phyloP scores from a whole-genome alignment of 2,329 filamentous ascomycete genomes.

The Meredithiella fracta region DNA sequence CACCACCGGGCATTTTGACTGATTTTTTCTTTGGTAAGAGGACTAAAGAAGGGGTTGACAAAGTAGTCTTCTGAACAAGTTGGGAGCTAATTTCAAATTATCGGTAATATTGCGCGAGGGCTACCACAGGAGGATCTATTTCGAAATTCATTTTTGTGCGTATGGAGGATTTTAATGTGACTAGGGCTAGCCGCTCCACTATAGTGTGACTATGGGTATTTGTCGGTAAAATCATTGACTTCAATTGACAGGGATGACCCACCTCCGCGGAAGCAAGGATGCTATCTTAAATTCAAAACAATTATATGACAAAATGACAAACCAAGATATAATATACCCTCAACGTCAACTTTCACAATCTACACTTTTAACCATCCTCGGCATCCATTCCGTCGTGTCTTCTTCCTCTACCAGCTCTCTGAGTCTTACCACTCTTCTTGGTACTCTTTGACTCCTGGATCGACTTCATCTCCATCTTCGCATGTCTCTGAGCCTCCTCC shows the following conservation, averaged over 20 bases:
- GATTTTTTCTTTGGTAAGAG: conserved; percentile 23
- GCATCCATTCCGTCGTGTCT: conserved; percentile 51
- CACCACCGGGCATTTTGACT: conserved; percentile 64
- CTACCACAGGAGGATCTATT: neutral
- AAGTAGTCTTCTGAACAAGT: conserved; percentile 5
- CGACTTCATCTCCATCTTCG: conserved; percentile 66
- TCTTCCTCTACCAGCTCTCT: conserved; percentile 26
- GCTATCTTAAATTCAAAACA: neutral
- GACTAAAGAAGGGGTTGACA: conserved; percentile 13
- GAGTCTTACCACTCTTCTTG: conserved; percentile 32
- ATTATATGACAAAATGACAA: neutral
- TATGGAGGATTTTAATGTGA: neutral
- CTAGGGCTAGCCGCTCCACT: conserved; percentile 8
- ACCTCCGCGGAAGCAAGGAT: no score
- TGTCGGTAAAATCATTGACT: neutral
- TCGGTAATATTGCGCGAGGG: conserved; percentile 7
- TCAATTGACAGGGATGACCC: no score
- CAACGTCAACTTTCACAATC: neutral
- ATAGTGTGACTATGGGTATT: conserved; percentile 4
- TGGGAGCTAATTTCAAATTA: neutral
- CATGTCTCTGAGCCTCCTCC: conserved; percentile 66
- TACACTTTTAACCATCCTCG: conserved; percentile 44
- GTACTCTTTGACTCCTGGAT: conserved; percentile 51
- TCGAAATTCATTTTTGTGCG: neutral
- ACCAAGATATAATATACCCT: neutral